Evolutionary conservation across 1,139 yeast species (phyloP).

Genomic region (Saccharomyces hybrid): DNA sequence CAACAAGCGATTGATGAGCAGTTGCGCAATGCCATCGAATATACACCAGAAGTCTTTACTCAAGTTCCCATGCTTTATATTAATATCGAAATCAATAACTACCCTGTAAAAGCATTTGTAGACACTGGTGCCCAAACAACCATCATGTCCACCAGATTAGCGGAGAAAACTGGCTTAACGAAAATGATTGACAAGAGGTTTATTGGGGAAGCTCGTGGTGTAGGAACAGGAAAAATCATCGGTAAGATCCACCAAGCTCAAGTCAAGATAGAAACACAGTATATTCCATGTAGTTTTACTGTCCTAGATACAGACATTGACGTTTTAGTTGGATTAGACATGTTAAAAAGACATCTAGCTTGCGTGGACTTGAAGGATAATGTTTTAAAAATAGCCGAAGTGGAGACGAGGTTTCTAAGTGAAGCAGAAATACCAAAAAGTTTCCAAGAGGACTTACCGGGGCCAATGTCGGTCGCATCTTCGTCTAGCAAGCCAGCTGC

Average conservation of each 20-base stretch:
- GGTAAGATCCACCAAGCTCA: slow-evolving; percentile 91
- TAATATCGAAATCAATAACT: slow-evolving; percentile 67
- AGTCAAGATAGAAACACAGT: slow-evolving; percentile 60
- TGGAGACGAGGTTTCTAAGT: slow-evolving; percentile 60
- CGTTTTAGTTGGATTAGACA: slow-evolving; percentile 44
- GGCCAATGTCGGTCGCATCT: slow-evolving; percentile 2
- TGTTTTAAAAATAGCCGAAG: slow-evolving; percentile 62
- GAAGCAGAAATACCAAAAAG: slow-evolving; percentile 62
- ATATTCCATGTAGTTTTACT: slow-evolving; percentile 71
- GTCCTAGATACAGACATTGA: slow-evolving; percentile 75
- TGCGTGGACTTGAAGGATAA: slow-evolving; percentile 64
- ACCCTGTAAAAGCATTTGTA: slow-evolving; percentile 80
- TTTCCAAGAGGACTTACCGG: slow-evolving; percentile 7
- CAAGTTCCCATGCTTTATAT: slow-evolving; percentile 78
- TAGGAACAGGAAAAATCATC: slow-evolving; percentile 68
- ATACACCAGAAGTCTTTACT: slow-evolving; percentile 84
- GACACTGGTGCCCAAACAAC: slow-evolving; percentile 96
- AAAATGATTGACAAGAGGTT: slow-evolving; percentile 76
- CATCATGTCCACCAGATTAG: slow-evolving; percentile 68
- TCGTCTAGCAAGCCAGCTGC: background rate
- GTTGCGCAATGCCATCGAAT: slow-evolving; percentile 69
- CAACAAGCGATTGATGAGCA: slow-evolving; percentile 74
- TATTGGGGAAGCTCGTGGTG: slow-evolving; percentile 81
- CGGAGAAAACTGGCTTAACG: slow-evolving; percentile 61
- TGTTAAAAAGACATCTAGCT: slow-evolving; percentile 86